phyloP scores from a whole-genome alignment of 768 basidiomycete genomes.

The Amanita pallidorosea region DNA sequence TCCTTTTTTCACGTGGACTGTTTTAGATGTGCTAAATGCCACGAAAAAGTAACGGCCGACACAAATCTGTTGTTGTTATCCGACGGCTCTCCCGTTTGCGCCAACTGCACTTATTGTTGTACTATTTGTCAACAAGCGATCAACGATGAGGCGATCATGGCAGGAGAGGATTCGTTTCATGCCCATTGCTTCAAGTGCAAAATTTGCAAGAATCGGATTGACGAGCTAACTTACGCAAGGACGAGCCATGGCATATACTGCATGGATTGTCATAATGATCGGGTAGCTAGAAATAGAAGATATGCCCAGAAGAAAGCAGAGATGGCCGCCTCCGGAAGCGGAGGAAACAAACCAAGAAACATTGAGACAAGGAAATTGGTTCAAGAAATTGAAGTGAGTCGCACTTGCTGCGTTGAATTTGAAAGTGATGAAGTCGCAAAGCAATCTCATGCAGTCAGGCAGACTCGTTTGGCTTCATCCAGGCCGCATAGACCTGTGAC shows the following conservation, averaged over 20 bases:
- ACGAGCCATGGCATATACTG: slow-evolving; percentile 98
- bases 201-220: slow-evolving; percentile 88
- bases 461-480: slow-evolving; percentile 7
- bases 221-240: slow-evolving; percentile 98
- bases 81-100: slow-evolving; percentile 95
- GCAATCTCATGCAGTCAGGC: slow-evolving; percentile 3
- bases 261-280: slow-evolving; percentile 96
- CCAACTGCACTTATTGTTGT: slow-evolving; percentile 90
- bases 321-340: slow-evolving; percentile 21
- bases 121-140: slow-evolving; percentile 91
- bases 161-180: slow-evolving; percentile 97
- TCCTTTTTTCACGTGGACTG: slow-evolving; percentile 93
- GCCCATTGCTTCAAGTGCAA: slow-evolving; percentile 98
- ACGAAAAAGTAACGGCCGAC: slow-evolving; percentile 86
- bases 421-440: slow-evolving; percentile 5
- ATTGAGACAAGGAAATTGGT: slow-evolving; percentile 25
- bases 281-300: slow-evolving; percentile 85
- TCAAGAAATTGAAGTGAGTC: slow-evolving; percentile 33
- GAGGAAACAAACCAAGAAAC: slow-evolving; percentile 30
- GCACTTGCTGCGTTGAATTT: slow-evolving; percentile 2
- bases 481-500: not conserved
- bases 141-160: slow-evolving; percentile 98
- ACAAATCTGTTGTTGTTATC: slow-evolving; percentile 95
- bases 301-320: slow-evolving; percentile 86
- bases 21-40: slow-evolving; percentile 96